Conservation (phyloP, 257 asterid species). For the Agastache rugosa region DNA sequence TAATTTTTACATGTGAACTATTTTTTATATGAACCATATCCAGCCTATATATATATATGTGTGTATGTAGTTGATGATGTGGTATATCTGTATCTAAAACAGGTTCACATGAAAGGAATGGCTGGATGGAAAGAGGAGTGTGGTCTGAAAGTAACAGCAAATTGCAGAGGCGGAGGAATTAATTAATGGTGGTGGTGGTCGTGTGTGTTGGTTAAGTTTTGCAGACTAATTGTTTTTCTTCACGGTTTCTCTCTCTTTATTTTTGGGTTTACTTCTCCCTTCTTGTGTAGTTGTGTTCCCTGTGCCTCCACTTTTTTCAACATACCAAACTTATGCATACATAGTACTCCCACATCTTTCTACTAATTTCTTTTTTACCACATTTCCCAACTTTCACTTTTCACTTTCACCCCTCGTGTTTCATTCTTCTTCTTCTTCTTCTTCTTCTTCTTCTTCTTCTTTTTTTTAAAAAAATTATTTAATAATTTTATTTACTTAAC, state of each 20-base stretch:
- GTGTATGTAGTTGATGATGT: too few relatives aligned
- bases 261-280: not conserved
- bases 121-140: slow-evolving; percentile 1
- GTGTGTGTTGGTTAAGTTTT: slow-evolving; percentile 21
- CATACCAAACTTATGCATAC: too few relatives aligned
- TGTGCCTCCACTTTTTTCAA: not conserved
- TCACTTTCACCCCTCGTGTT: not conserved
- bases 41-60: too few relatives aligned
- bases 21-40: too few relatives aligned
- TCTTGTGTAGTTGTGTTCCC: not conserved
- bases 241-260: not conserved
- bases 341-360: not conserved
- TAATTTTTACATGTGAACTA: too few relatives aligned
- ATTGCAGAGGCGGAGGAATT: slow-evolving; percentile 1
- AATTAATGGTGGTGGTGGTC: slow-evolving; percentile 35
- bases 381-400: too few relatives aligned
- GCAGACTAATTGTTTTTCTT: slow-evolving; percentile 19
- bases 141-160: slow-evolving; percentile 29
- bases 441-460: too few relatives aligned
- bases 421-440: not conserved
- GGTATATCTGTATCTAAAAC: too few relatives aligned
- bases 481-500: too few relatives aligned
- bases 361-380: not conserved
- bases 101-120: too few relatives aligned
- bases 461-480: too few relatives aligned